Base-by-base conservation (phyloP, 2,329 filamentous ascomycete species). In the Colletotrichum sp. region DNA sequence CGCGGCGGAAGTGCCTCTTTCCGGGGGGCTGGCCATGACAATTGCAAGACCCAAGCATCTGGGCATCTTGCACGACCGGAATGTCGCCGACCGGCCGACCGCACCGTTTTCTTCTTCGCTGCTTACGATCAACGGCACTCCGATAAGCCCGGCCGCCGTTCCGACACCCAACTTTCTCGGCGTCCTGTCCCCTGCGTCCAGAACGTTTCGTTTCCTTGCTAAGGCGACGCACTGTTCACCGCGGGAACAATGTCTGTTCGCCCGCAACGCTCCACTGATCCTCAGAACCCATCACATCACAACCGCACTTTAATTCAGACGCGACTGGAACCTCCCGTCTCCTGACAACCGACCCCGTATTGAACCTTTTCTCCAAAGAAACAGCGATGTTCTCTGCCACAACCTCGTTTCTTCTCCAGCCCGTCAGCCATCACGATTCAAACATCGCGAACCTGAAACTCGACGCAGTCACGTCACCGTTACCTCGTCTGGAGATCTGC, bases 291-390 rank as follows among this genome's bases (percentile, higher is more conserved):
- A 43, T 66, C 74, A 65, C 55, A 48, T 76, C 28, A 21, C 65
- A 65, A 70, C 21, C 26, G 72, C 52, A 76, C 74, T 76, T 15
- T 76, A 64, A 48, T 71, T 38, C 66, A 71, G 71, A 76, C 74
- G 66, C 60, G 36, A 65, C 61, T 74, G 65, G 66, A 76, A 71
- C 71, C n/a, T 66, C 21, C 1, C 38, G 61, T 67, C 74, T 75
- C 74, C 71, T 76, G 66, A 65, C 34, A 24, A 67, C 55, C 52
- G 26, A 21, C 60, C 57, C 26, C 60, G 32, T 57, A 26, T 58
- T 55, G n/a, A 36, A 52, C n/a, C 43, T 38, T 26, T 24, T 26
- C 24, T 24, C 12, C 18, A 12, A 32, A 63, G 28, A 63, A 64
- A 38, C 30, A 7, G 16, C 26, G 8, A 36, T 21, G 4, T 21